A percentile compares a stretch with the other conserved stretches of the same genome.
Evolutionary conservation across 805 yeast genomes (phyloP).

Genomic region (Starmerella etchellsii): DNA sequence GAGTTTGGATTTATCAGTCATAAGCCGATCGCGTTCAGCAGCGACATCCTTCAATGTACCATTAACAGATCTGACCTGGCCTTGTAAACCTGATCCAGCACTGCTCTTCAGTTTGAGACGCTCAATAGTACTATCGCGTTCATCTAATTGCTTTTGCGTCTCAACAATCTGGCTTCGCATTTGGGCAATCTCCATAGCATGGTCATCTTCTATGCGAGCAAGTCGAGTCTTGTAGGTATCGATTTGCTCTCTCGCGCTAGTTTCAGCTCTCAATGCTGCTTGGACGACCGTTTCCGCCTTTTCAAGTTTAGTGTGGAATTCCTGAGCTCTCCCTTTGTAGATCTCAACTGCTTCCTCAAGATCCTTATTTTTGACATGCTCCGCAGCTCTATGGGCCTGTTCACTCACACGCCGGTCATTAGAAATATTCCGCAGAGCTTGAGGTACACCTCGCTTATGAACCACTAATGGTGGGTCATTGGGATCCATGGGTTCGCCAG

Average conservation of each 20-base stretch:
- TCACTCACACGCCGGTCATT: conserved; percentile 26
- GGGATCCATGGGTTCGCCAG: conserved; percentile 8
- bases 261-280: conserved; percentile 51
- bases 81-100: conserved; percentile 6
- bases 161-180: conserved; percentile 6
- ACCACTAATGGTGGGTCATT: conserved; percentile 7
- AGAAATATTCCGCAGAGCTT: conserved; percentile 15
- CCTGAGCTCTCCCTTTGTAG: conserved; percentile 61
- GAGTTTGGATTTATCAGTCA: conserved; percentile 36
- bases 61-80: conserved; percentile 44
- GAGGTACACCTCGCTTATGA: conserved; percentile 10
- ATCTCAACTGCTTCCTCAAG: conserved; percentile 42
- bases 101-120: conserved; percentile 3
- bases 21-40: conserved; percentile 48
- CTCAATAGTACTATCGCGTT: conserved; percentile 9
- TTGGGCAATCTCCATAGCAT: conserved; percentile 3
- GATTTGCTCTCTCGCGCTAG: conserved; percentile 36
- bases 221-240: conserved; percentile 7
- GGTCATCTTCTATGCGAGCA: conserved; percentile 10
- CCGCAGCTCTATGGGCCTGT: conserved; percentile 42
- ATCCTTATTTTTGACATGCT: conserved; percentile 44
- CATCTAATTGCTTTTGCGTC: conserved; percentile 4
- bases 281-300: conserved; percentile 62
- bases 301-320: conserved; percentile 58
- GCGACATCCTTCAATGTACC: conserved; percentile 48